A percentile compares a stretch with the other conserved stretches of the same genome.
phyloP scores from a whole-genome alignment of 768 basidiomycete genomes.

The Coprinopsis sp. region DNA sequence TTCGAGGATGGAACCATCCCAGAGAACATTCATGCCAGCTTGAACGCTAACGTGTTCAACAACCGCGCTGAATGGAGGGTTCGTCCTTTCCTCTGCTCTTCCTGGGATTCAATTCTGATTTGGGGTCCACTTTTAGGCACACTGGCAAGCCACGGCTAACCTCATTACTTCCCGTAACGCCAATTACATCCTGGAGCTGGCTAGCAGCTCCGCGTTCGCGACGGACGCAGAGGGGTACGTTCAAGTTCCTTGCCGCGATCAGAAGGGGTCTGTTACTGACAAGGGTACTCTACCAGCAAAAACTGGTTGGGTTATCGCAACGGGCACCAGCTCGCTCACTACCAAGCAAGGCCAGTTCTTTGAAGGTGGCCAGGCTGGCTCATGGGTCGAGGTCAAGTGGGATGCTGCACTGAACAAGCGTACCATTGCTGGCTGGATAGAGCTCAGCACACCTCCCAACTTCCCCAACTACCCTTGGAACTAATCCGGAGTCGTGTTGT shows the following conservation, averaged over 20 bases:
- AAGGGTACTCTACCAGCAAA: background rate
- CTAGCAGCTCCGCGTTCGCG: background rate
- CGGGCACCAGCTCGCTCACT: background rate
- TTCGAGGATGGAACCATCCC: background rate
- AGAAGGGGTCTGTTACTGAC: background rate
- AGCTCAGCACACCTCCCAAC: slow-evolving; percentile 7
- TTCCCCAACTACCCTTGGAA: slow-evolving; percentile 7
- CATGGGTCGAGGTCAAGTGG: background rate
- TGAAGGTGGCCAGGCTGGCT: background rate
- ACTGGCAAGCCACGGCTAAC: no score
- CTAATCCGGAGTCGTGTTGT: no score
- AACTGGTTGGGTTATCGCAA: background rate
- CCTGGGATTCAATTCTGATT: no score
- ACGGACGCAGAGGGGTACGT: slow-evolving; percentile 2
- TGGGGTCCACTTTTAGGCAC: no score
- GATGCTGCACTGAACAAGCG: background rate
- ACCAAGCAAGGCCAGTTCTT: background rate
- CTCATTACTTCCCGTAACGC: no score
- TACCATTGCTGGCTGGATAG: background rate
- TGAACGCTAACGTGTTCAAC: background rate
- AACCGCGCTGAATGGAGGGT: slow-evolving; percentile 1
- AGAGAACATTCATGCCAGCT: background rate
- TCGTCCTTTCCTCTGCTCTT: background rate
- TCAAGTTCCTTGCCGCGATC: background rate
- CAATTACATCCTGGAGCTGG: background rate